Percentiles rank a stretch among this genome's conserved stretches.
Conservation (phyloP, 176 grass and related monocot genomes). For the Eleusine coracana region DNA sequence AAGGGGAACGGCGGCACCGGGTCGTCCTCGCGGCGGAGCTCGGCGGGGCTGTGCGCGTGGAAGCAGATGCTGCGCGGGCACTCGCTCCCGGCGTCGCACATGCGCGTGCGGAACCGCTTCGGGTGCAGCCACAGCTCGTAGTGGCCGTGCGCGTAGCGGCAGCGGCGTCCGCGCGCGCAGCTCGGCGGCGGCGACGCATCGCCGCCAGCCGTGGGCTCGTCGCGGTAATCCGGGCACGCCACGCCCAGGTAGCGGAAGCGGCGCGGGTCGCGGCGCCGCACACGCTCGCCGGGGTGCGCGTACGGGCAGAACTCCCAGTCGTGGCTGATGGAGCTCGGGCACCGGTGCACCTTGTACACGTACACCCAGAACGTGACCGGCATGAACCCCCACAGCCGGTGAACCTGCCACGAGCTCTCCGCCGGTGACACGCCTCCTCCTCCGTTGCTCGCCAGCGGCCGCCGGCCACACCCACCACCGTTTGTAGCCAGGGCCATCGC, state of each 20-base stretch:
- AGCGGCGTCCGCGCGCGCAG: conserved; percentile 27
- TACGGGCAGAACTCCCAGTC: conserved; percentile 68
- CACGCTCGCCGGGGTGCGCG: conserved; percentile 60
- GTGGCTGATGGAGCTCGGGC: conserved; percentile 38
- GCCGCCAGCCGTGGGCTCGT: background rate
- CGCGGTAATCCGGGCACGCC: conserved; percentile 48
- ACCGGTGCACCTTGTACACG: conserved; percentile 65
- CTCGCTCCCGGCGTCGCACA: conserved; percentile 26
- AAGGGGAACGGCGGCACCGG: no score
- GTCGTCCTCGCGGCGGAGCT: conserved; percentile 28
- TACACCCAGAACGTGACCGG: conserved; percentile 62
- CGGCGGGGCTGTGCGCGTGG: conserved; percentile 43
- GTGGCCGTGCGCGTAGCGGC: conserved; percentile 49
- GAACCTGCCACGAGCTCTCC: conserved; percentile 21
- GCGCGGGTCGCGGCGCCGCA: conserved; percentile 50
- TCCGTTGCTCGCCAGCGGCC: no score
- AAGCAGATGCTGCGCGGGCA: conserved; percentile 56
- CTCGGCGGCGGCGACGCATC: background rate
- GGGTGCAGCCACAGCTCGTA: conserved; percentile 72
- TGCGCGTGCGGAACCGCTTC: conserved; percentile 43
- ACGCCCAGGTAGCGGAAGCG: conserved; percentile 41
- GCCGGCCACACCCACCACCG: no score
- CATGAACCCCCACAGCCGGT: conserved; percentile 45
- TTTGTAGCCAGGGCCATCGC: background rate
- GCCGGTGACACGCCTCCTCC: no score